A percentile compares a stretch with the other conserved stretches of the same genome.
phyloP scores from a whole-genome alignment of 1,139 yeast species.

The Taphrina confusa region DNA sequence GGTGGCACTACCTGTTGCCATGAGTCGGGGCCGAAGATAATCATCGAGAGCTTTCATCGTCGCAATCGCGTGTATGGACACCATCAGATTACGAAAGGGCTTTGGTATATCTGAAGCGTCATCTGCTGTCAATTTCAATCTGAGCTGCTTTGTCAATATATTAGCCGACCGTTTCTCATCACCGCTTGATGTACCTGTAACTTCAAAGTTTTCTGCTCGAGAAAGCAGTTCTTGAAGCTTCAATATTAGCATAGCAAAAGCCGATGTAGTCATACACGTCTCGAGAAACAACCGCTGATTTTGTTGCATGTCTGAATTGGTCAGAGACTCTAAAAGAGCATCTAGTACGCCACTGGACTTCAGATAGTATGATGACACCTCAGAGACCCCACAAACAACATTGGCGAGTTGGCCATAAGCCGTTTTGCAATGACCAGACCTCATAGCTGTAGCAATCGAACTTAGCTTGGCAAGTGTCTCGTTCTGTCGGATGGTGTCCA shows the following conservation, averaged over 20 bases:
- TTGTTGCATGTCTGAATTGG: slow-evolving; percentile 43
- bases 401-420: neutral
- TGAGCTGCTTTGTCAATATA: slow-evolving; percentile 72
- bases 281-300: slow-evolving; percentile 36
- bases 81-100: slow-evolving; percentile 47
- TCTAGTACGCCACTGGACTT: slow-evolving; percentile 67
- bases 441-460: neutral
- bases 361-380: slow-evolving; percentile 73
- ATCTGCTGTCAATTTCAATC: slow-evolving; percentile 54
- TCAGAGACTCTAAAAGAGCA: slow-evolving; percentile 52
- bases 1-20: neutral
- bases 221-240: slow-evolving; percentile 74
- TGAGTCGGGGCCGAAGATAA: slow-evolving; percentile 48
- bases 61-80: slow-evolving; percentile 88
- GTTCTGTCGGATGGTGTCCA: neutral
- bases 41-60: slow-evolving; percentile 72
- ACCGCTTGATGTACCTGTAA: slow-evolving; percentile 50
- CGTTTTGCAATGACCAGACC: neutral
- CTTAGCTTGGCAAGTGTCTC: neutral
- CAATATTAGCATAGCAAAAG: slow-evolving; percentile 49
- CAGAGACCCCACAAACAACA: slow-evolving; percentile 41
- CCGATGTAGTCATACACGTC: neutral
- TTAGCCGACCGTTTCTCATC: slow-evolving; percentile 50
- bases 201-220: slow-evolving; percentile 73
- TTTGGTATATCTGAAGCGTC: slow-evolving; percentile 43